Conservation (phyloP, 176 grass and related monocot genomes). For the Secale cereale region DNA sequence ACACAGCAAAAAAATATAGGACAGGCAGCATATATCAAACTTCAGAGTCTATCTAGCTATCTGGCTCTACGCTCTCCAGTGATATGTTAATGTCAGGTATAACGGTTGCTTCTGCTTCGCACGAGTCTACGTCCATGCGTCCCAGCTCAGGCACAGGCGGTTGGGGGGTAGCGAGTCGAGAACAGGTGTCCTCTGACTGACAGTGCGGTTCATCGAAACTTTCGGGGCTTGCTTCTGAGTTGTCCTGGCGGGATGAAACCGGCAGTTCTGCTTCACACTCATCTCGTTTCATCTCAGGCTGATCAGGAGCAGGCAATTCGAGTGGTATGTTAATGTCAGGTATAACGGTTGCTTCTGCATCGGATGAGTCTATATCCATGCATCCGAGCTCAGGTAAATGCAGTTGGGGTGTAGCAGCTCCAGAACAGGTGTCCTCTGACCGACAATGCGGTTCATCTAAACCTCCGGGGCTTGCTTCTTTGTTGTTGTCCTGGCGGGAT, state of each 20-base stretch:
- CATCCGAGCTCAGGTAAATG: neutral
- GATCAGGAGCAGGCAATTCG: slow-evolving; percentile 1
- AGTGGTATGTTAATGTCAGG: neutral
- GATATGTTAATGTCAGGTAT: neutral
- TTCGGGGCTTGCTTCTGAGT: neutral
- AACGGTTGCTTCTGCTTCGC: neutral
- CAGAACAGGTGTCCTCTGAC: neutral
- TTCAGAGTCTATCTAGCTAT: slow-evolving; percentile 20
- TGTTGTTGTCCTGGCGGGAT: neutral
- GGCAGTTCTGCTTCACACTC: slow-evolving; percentile 7
- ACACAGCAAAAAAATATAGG: slow-evolving; percentile 17
- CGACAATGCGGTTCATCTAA: neutral
- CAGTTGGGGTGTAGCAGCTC: neutral
- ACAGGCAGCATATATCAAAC: slow-evolving; percentile 19
- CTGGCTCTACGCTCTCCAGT: slow-evolving; percentile 12
- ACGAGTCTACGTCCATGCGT: neutral
- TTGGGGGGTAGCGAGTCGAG: neutral
- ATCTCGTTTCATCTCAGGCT: slow-evolving; percentile 8
- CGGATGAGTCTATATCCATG: neutral
- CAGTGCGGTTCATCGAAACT: neutral
- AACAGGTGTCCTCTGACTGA: neutral
- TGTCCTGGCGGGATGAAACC: neutral
- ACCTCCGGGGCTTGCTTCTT: neutral
- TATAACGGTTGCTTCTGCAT: slow-evolving; percentile 4
- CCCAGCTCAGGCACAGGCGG: neutral